These are phyloP conservation scores for Aspergillus sp. DNA, from an alignment of 2,329 filamentous ascomycete genomes.

Conservation along the genomic window DNA sequence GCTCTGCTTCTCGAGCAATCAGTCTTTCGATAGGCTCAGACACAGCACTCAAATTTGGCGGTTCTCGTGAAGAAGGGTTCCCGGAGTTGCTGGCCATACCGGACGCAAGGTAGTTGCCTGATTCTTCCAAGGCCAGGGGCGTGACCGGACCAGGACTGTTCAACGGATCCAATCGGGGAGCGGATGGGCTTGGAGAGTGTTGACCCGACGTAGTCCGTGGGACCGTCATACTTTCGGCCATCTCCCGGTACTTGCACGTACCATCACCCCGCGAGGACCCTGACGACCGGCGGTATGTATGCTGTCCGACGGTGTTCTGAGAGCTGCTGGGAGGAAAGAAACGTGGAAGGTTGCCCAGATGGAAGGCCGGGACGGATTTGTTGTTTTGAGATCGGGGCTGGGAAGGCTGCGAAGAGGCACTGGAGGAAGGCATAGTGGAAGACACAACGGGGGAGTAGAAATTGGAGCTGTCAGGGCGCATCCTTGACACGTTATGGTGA, in stretches of 20 bases:
- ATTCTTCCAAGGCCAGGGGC: constrained; percentile 35
- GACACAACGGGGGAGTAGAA: constrained; percentile 25
- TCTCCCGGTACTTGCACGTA: constrained; percentile 32
- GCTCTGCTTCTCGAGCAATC: constrained; percentile 27
- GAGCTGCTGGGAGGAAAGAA: constrained; percentile 33
- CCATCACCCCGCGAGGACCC: constrained; percentile 27
- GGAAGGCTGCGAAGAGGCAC: constrained; percentile 28
- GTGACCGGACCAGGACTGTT: constrained; percentile 41
- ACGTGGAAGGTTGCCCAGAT: constrained; percentile 36
- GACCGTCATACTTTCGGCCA: constrained; percentile 26
- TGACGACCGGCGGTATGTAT: constrained; percentile 24
- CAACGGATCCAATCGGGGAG: constrained; percentile 38
- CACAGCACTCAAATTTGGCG: constrained; percentile 16
- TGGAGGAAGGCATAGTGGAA: constrained; percentile 26
- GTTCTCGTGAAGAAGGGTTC: constrained; percentile 12
- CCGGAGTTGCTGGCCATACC: constrained; percentile 19
- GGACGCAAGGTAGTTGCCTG: constrained; percentile 34
- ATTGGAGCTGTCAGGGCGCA: constrained; percentile 26
- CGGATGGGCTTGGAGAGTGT: constrained; percentile 29
- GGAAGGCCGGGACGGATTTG: constrained; percentile 30
- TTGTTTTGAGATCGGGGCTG: constrained; percentile 21
- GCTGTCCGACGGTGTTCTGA: constrained; percentile 9
- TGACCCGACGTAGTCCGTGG: constrained; percentile 21
- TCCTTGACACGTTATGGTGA: constrained; percentile 11
- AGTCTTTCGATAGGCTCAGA: constrained; percentile 27